A percentile compares a stretch with the other conserved stretches of the same genome.
phyloP scores from a whole-genome alignment of 2,329 filamentous ascomycete species.

The Hymenoscyphus occultus region DNA sequence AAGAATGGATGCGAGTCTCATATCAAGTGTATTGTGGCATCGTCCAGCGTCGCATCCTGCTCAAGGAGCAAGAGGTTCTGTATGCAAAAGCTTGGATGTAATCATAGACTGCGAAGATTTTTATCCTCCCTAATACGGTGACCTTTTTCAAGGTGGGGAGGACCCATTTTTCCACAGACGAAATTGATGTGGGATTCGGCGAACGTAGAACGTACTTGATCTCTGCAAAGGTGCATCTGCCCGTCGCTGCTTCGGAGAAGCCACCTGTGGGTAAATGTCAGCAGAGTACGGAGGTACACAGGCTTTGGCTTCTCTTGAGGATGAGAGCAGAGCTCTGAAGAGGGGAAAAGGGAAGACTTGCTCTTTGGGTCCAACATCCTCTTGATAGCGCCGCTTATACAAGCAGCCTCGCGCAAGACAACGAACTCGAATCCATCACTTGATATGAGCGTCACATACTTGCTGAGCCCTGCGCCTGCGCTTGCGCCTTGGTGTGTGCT shows the following conservation, averaged over 20 bases:
- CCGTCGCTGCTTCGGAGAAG: constrained; percentile 63
- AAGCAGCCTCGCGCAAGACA: constrained; percentile 66
- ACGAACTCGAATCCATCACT: constrained; percentile 76
- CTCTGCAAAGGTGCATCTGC: constrained; percentile 65
- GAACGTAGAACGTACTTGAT: constrained; percentile 67
- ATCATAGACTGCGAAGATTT: constrained; percentile 31
- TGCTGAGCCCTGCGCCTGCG: constrained; percentile 41
- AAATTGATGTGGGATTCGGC: neutral
- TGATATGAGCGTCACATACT: constrained; percentile 76
- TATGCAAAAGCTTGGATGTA: constrained; percentile 31
- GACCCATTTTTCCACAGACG: neutral
- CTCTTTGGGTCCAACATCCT: constrained; percentile 70
- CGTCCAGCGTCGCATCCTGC: constrained; percentile 35
- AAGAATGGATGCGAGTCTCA: constrained; percentile 42
- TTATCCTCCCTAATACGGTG: neutral
- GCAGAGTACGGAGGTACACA: neutral
- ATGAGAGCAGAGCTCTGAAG: constrained; percentile 10
- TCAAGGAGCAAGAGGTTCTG: constrained; percentile 35
- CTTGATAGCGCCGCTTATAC: constrained; percentile 69
- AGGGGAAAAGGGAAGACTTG: constrained; percentile 38
- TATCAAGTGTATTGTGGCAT: constrained; percentile 60
- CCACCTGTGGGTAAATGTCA: constrained; percentile 44
- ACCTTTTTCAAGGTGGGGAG: constrained; percentile 2
- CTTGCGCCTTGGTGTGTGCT: constrained; percentile 11
- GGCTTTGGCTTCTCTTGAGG: constrained; percentile 4